Conservation (phyloP, 257 asterid species). For the Fraxinus pennsylvanica region DNA sequence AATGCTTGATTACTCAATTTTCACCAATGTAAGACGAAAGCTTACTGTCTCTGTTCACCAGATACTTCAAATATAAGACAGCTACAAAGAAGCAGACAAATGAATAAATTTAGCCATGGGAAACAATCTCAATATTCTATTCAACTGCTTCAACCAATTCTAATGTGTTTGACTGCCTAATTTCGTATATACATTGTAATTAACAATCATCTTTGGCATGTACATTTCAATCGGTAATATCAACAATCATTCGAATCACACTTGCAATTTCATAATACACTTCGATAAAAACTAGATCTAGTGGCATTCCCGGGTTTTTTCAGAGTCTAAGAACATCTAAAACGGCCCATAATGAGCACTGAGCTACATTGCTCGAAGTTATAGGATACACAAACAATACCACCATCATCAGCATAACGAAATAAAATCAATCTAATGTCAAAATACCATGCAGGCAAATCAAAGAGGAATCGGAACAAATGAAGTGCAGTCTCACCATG, state of each 20-base stretch:
- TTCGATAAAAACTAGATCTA: background rate
- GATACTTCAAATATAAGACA: background rate
- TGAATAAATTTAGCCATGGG: background rate
- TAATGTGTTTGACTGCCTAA: background rate
- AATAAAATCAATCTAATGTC: background rate
- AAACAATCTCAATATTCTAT: background rate
- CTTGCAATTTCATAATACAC: too few relatives aligned
- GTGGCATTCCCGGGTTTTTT: background rate
- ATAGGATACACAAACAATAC: background rate
- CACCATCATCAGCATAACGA: too few relatives aligned
- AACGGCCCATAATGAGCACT: background rate
- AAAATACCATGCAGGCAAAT: background rate
- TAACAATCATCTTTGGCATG: too few relatives aligned
- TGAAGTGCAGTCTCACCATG: conserved; percentile 55
- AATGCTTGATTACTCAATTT: too few relatives aligned
- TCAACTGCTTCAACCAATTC: background rate
- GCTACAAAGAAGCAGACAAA: background rate
- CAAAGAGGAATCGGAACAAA: conserved; percentile 7
- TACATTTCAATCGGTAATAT: too few relatives aligned
- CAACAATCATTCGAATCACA: too few relatives aligned
- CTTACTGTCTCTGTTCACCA: background rate
- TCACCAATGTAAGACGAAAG: too few relatives aligned
- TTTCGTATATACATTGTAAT: background rate
- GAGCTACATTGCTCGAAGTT: background rate
- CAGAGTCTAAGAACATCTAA: background rate